Percentiles rank a stretch among this genome's conserved stretches.
These are phyloP conservation scores for Melanomma pulvis-pyrius DNA, from an alignment of 495 filamentous ascomycete genomes.

Conservation along the genomic window DNA sequence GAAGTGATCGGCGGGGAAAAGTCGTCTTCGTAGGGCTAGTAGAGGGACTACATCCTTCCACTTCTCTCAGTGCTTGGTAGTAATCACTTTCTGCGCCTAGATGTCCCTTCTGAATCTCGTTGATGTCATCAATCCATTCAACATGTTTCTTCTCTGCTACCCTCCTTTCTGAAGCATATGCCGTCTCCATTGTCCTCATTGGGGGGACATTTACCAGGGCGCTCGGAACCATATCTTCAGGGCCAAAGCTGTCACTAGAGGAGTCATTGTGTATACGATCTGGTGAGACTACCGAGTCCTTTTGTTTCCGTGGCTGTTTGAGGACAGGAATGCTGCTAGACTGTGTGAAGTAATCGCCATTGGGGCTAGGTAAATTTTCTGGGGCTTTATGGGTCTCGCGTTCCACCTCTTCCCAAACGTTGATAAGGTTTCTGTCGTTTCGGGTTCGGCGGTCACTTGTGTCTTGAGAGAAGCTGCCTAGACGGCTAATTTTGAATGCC, in stretches of 20 bases:
- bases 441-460: slow-evolving; percentile 27
- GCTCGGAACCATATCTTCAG: slow-evolving; percentile 31
- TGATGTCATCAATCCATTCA: neutral
- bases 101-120: slow-evolving; percentile 4
- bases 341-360: slow-evolving; percentile 21
- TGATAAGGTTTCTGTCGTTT: slow-evolving; percentile 16
- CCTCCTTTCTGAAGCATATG: neutral
- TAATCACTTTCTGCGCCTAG: slow-evolving; percentile 26
- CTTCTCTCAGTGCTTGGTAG: slow-evolving; percentile 24
- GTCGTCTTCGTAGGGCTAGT: slow-evolving; percentile 7
- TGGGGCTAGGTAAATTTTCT: slow-evolving; percentile 21
- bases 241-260: slow-evolving; percentile 9
- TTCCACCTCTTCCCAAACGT: slow-evolving; percentile 29
- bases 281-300: slow-evolving; percentile 21
- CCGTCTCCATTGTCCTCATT: slow-evolving; percentile 3
- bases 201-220: slow-evolving; percentile 10
- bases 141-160: slow-evolving; percentile 2
- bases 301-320: slow-evolving; percentile 9
- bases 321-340: slow-evolving; percentile 23
- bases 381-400: neutral
- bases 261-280: neutral
- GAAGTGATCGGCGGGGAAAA: slow-evolving; percentile 2
- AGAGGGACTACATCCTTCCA: slow-evolving; percentile 13
- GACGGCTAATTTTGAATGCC: slow-evolving; percentile 37
- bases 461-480: slow-evolving; percentile 38